Conservation (phyloP, 179 eudicot species). For the Camellia oleifera region DNA sequence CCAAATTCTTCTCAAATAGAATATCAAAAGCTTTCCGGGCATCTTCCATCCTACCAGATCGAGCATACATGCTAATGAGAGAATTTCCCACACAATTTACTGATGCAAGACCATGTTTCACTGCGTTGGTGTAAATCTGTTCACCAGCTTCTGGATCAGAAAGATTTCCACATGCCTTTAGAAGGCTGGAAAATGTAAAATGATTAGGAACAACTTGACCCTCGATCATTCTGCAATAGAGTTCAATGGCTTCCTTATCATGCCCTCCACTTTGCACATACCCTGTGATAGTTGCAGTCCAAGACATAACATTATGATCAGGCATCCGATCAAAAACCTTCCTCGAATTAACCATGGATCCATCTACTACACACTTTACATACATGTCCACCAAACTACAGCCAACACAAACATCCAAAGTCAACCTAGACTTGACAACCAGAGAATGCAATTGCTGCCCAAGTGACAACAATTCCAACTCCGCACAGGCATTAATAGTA, state of each 20-base stretch:
- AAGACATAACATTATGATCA: conserved; percentile 54
- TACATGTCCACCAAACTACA: conserved; percentile 83
- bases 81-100: conserved; percentile 56
- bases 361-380: conserved; percentile 47
- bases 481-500: conserved; percentile 49
- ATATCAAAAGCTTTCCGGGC: conserved; percentile 61
- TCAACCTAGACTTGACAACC: conserved; percentile 48
- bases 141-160: conserved; percentile 40
- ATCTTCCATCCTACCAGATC: conserved; percentile 37
- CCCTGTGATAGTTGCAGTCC: conserved; percentile 59
- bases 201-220: conserved; percentile 53
- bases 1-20: conserved; percentile 49
- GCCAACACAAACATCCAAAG: conserved; percentile 56
- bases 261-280: conserved; percentile 44
- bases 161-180: conserved; percentile 56
- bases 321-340: conserved; percentile 49
- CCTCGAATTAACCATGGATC: conserved; percentile 40
- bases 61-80: conserved; percentile 57
- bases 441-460: conserved; percentile 60
- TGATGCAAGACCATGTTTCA: conserved; percentile 46
- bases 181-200: conserved; percentile 55
- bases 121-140: conserved; percentile 49
- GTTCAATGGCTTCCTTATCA: conserved; percentile 47
- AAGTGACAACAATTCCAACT: conserved; percentile 24
- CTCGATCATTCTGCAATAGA: conserved; percentile 53